These are phyloP conservation scores for Monosporozyma unispora DNA, from an alignment of 805 yeast species.

Conservation along the genomic window DNA sequence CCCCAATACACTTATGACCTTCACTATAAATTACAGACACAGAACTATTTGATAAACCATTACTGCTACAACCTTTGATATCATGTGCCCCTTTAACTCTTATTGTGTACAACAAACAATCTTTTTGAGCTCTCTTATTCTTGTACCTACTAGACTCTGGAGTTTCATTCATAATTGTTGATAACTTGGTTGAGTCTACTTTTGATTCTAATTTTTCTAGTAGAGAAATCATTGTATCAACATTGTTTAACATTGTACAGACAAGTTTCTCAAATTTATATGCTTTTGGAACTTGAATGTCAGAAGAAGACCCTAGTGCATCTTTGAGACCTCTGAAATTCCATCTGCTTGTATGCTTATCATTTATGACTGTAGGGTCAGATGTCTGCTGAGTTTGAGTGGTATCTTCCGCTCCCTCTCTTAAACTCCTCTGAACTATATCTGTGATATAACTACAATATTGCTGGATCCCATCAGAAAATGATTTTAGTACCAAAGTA, in stretches of 20 bases:
- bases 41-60: conserved; percentile 46
- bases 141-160: background rate
- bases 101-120: conserved; percentile 53
- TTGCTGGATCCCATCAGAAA: conserved; percentile 49
- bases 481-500: conserved; percentile 50
- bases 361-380: background rate
- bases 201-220: conserved; percentile 44
- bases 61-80: conserved; percentile 38
- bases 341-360: conserved; percentile 6
- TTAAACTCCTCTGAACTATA: conserved; percentile 36
- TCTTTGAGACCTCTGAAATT: conserved; percentile 40
- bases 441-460: conserved; percentile 36
- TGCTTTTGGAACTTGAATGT: conserved; percentile 39
- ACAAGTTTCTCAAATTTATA: conserved; percentile 51
- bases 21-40: conserved; percentile 54
- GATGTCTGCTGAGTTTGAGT: background rate
- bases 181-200: conserved; percentile 50
- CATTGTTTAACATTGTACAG: conserved; percentile 68
- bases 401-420: conserved; percentile 2
- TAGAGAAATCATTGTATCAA: conserved; percentile 43
- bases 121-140: conserved; percentile 2
- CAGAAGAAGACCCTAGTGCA: conserved; percentile 36
- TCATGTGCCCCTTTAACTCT: conserved; percentile 57
- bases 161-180: conserved; percentile 29
- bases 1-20: conserved; percentile 48